Conservation (phyloP, 108 stramenopile species). For the Tribonema minus region DNA sequence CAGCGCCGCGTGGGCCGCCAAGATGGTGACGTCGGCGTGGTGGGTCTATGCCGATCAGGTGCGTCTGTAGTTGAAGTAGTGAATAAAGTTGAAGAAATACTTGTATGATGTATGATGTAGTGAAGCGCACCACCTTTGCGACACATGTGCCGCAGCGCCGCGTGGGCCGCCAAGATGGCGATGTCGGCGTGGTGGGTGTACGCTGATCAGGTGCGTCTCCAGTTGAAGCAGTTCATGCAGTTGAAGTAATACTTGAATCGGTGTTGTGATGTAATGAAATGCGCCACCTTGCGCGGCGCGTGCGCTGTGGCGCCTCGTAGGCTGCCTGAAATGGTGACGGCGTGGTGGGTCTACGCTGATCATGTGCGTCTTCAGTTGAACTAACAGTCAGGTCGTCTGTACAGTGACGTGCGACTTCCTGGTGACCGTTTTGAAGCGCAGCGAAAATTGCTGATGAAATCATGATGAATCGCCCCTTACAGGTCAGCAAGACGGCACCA, state of each 20-base stretch:
- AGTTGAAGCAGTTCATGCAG: too few relatives aligned
- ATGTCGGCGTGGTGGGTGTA: conserved; percentile 82
- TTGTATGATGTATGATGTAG: too few relatives aligned
- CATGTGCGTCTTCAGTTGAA: neutral
- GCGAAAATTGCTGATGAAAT: conserved; percentile 61
- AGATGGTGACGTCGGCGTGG: conserved; percentile 86
- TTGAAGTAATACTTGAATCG: too few relatives aligned
- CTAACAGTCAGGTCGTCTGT: too few relatives aligned
- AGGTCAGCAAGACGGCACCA: conserved; percentile 92
- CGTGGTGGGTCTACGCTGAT: conserved; percentile 71
- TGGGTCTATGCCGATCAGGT: conserved; percentile 56
- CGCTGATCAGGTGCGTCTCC: conserved; percentile 39
- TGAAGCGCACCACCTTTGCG: too few relatives aligned
- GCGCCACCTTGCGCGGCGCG: too few relatives aligned
- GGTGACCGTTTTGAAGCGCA: too few relatives aligned
- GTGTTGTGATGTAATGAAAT: too few relatives aligned
- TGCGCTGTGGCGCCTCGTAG: conserved; percentile 51
- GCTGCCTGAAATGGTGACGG: conserved; percentile 67
- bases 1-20: conserved; percentile 51
- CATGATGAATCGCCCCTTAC: conserved; percentile 76
- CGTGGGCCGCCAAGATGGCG: conserved; percentile 62
- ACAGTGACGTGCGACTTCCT: too few relatives aligned
- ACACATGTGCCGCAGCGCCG: conserved; percentile 39
- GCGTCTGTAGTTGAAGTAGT: too few relatives aligned
- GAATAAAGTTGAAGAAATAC: too few relatives aligned